Conservation (phyloP, 2,329 filamentous ascomycete species). For the Xylaria sp. region DNA sequence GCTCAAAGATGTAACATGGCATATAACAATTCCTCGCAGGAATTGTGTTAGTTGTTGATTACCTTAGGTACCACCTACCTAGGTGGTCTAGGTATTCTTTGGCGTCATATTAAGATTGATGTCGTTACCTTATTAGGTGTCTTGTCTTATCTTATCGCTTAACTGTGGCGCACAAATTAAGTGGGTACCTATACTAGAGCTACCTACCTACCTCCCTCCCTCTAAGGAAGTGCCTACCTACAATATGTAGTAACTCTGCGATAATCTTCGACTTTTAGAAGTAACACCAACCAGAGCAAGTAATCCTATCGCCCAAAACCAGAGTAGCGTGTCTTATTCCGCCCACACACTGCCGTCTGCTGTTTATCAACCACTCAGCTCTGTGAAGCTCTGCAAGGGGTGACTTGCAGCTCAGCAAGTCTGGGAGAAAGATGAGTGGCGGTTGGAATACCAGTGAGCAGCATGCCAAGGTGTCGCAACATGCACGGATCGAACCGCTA, state of each 20-base stretch:
- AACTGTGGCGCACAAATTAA: constrained; percentile 7
- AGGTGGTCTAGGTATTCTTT: too few species aligned
- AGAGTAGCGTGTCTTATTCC: neutral
- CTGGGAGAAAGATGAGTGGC: constrained; percentile 67
- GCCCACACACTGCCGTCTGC: constrained; percentile 9
- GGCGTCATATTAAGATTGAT: too few species aligned
- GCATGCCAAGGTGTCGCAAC: constrained; percentile 20
- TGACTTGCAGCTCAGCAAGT: constrained; percentile 39
- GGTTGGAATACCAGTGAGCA: constrained; percentile 89
- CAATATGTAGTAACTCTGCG: constrained; percentile 13
- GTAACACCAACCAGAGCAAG: neutral
- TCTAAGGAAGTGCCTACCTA: too few species aligned
- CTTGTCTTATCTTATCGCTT: constrained; percentile 38
- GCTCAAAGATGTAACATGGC: constrained; percentile 38
- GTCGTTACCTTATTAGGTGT: too few species aligned
- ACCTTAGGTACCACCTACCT: too few species aligned
- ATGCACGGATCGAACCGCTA: constrained; percentile 35
- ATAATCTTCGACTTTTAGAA: neutral
- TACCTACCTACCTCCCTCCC: neutral
- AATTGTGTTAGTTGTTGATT: constrained; percentile 9
- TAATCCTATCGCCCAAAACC: neutral
- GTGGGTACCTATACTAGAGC: constrained; percentile 21
- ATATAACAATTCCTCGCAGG: constrained; percentile 27
- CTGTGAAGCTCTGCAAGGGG: constrained; percentile 15
- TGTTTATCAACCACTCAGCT: constrained; percentile 8